phyloP scores from a whole-genome alignment of 805 yeast species.

The Yamadazyma insecticola region DNA sequence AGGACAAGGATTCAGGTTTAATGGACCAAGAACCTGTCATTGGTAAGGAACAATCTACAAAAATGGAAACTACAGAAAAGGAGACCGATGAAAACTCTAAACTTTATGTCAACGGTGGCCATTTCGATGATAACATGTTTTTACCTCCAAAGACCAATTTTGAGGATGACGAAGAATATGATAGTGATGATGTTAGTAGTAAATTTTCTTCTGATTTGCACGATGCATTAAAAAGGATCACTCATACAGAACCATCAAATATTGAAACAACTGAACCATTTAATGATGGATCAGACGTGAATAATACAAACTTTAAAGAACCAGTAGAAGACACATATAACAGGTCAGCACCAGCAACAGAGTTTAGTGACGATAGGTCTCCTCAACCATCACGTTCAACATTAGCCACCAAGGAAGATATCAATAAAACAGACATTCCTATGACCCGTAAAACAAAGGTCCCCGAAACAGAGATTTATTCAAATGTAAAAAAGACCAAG shows the following conservation, averaged over 20 bases:
- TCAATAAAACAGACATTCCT: conserved; percentile 1
- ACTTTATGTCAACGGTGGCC: no score
- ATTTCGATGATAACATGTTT: neutral
- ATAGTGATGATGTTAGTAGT: conserved; percentile 8
- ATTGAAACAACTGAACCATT: neutral
- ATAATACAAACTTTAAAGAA: neutral
- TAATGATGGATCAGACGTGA: neutral
- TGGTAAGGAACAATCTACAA: no score
- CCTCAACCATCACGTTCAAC: conserved; percentile 8
- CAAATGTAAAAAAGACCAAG: conserved; percentile 2
- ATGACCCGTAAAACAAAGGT: conserved; percentile 3
- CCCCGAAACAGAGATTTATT: neutral
- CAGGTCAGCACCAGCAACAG: conserved; percentile 1
- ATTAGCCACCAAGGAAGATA: conserved; percentile 3
- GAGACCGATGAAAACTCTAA: no score
- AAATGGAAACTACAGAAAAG: no score
- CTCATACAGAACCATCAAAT: conserved; percentile 3
- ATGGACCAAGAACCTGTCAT: no score
- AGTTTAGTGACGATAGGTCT: conserved; percentile 6
- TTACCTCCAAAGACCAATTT: conserved; percentile 3
- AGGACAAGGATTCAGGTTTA: no score
- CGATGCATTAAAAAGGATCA: conserved; percentile 11
- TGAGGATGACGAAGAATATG: conserved; percentile 4
- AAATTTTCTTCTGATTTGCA: conserved; percentile 11
- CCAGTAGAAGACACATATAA: neutral